These are phyloP conservation scores for Fraxinus dipetala DNA, from an alignment of 305 asterid species.

Conservation along the genomic window DNA sequence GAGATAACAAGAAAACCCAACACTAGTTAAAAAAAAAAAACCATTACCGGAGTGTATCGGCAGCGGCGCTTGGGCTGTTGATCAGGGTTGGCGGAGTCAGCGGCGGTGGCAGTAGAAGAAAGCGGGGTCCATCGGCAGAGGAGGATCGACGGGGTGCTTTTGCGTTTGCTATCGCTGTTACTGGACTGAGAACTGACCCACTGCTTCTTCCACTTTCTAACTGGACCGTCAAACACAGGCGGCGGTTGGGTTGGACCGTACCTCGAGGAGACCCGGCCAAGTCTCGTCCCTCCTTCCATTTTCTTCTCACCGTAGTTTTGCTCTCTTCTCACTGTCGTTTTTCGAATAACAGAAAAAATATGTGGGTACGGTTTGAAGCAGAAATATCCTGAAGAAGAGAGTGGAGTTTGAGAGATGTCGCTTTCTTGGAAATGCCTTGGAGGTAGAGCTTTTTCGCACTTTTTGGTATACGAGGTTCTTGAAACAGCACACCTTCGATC, in stretches of 20 bases:
- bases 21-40: neutral
- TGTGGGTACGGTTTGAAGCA: slow-evolving; percentile 21
- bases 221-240: slow-evolving; percentile 70
- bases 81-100: slow-evolving; percentile 19
- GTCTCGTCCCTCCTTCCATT: slow-evolving; percentile 72
- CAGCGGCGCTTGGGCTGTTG: slow-evolving; percentile 59
- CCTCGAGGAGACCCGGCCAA: slow-evolving; percentile 62
- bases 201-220: slow-evolving; percentile 79
- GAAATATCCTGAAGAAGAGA: slow-evolving; percentile 12
- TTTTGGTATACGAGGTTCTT: neutral
- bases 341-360: neutral
- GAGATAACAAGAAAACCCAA: neutral
- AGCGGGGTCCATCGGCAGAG: slow-evolving; percentile 86
- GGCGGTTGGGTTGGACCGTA: slow-evolving; percentile 54
- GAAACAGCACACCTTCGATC: neutral
- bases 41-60: slow-evolving; percentile 62
- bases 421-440: slow-evolving; percentile 35
- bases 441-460: slow-evolving; percentile 22
- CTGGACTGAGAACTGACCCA: slow-evolving; percentile 58
- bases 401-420: slow-evolving; percentile 18
- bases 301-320: neutral
- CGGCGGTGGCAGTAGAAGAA: slow-evolving; percentile 35
- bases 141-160: slow-evolving; percentile 39
- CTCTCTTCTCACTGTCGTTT: neutral
- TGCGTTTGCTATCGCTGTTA: slow-evolving; percentile 25